Base-by-base conservation (phyloP, 768 basidiomycete species). In the Collybia sordida region DNA sequence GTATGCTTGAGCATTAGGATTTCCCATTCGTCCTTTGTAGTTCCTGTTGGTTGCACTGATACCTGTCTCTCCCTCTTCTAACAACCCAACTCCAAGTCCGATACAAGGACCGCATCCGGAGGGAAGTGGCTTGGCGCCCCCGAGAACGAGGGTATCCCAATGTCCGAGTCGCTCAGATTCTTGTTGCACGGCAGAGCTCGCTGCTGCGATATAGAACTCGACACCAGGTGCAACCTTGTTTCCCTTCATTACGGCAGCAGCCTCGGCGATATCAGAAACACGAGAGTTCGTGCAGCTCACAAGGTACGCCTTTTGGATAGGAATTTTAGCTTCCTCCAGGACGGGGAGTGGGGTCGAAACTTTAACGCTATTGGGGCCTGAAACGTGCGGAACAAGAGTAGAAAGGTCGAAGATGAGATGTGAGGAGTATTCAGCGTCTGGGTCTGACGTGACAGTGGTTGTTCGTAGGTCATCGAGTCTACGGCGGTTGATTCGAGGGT, bases 31-130 rank as follows among this genome's bases (percentile, higher is more conserved):
- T 3, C 97, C 97, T 74, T 99, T 98, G 74, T 98, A 99, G 64
- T 99, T 99, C 69, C 97, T 78, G 70, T 99, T 99, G 6, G 96
- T 98, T 3, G 97, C 97, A 55, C 93, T 96, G 64, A 99, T 98
- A 1, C 97, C 96, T 1, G 86, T 88, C 67, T 99, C 81, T 1
- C 96, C 97, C 56, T 98, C 95, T 65, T 98, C 88, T 28, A 99
- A 72, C 46, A 98, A 70, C 9, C 97, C 97, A 0, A 84, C 86
- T 1, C 97, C 97, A 4, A 99, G 80, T 18, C 97, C 97, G 55
- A 99, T 99, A 66, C 97, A 99, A 2, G 97, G 97, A 0, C 97
- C 97, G 62, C 97, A 99, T 0, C 97, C 97, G 0, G 96, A 88
- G 9, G 97, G 97, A 0, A 99, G 79, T 1, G 88, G 84, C 67